Base-by-base conservation (phyloP, 208 protist genomes). In the Entamoeba invadens region DNA sequence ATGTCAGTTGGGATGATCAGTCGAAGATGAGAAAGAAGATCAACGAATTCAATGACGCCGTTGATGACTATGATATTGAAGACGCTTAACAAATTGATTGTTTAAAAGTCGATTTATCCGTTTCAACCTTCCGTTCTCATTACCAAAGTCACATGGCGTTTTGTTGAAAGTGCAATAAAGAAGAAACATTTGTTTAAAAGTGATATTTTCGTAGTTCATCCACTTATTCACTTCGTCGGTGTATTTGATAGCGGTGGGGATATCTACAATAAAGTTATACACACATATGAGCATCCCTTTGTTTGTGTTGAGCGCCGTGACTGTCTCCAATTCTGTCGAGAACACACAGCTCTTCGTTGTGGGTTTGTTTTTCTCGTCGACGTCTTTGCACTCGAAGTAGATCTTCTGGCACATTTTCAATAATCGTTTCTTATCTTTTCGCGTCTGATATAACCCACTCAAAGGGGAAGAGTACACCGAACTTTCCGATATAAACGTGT, bases 41-140 rank as follows among this genome's bases (percentile, higher is more conserved):
- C 14, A 77, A 44, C 6, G 92, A 91, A 44, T 95, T 72, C 46
- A 50, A 95, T n/a, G 31, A 46, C n/a, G 3, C 50, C 8, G 18
- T 4, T 46, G 94, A 95, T 94, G 94, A 95, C 45, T 95, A 77
- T 51, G 94, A 94, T 45, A 31, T 95, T 68, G 50, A 25, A 68
- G 50, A 25, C n/a, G 25, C 14, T 68, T 31, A 25, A 68, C 1
- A 31, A 68, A 68, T 68, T 68, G 50, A 68, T 68, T 68, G 50
- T 68, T 68, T 68, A 25, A 68, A 68, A 2, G n/a, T n/a, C 25
- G 25, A 68, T 3, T 2, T 68, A 31, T 68, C 50, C 1, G 25
- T 68, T 68, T 68, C 0, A 68, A 2, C 50, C 14, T 25, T 68
- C 50, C n/a, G n/a, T n/a, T n/a, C n/a, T n/a, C n/a, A n/a, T n/a